phyloP scores from a whole-genome alignment of 1,139 yeast genomes.

The Pichia sp. region DNA sequence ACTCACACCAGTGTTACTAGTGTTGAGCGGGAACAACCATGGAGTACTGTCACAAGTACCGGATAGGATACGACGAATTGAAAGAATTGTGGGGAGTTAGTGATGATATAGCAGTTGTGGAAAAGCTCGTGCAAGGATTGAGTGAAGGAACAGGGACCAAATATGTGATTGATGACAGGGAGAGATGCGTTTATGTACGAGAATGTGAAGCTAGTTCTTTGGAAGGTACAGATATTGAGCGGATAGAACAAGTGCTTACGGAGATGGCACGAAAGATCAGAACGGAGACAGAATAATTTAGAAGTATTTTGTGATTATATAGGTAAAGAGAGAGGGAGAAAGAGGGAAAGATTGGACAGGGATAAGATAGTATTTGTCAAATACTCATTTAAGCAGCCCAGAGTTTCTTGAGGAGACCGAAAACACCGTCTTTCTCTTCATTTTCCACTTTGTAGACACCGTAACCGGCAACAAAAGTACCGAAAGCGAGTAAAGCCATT shows the following conservation, averaged over 20 bases:
- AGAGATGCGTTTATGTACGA: background rate
- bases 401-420: conserved; percentile 35
- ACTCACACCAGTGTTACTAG: no score
- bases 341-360: background rate
- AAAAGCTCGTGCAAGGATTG: background rate
- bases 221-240: background rate
- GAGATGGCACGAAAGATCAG: no score
- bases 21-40: no score
- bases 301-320: no score
- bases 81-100: background rate
- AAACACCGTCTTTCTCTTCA: conserved; percentile 48
- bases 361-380: background rate
- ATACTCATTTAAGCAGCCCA: conserved; percentile 33
- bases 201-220: background rate
- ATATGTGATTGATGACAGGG: background rate
- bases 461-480: conserved; percentile 54
- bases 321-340: no score
- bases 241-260: background rate
- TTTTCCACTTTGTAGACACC: conserved; percentile 68
- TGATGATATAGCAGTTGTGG: background rate
- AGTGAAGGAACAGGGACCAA: no score
- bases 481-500: conserved; percentile 53
- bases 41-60: no score
- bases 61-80: background rate
- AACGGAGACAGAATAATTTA: no score